phyloP scores from a whole-genome alignment of 495 filamentous ascomycete species.

The Penicillium verhagenii region DNA sequence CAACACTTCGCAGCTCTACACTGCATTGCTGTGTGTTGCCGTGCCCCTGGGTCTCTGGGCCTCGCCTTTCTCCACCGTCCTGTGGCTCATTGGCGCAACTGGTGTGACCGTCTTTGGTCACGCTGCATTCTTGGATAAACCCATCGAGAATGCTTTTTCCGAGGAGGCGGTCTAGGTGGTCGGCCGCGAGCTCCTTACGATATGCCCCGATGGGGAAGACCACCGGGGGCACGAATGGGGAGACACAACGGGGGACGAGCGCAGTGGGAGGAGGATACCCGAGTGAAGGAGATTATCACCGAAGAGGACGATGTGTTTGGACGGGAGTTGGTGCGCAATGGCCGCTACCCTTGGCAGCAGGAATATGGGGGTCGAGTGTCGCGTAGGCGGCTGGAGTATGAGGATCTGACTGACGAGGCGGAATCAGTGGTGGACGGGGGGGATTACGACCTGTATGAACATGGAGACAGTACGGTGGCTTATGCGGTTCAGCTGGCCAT shows the following conservation, averaged over 20 bases:
- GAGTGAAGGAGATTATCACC: slow-evolving; percentile 71
- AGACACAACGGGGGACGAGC: slow-evolving; percentile 58
- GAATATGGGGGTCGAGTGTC: slow-evolving; percentile 33
- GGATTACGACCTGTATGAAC: slow-evolving; percentile 55
- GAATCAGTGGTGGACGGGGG: slow-evolving; percentile 55
- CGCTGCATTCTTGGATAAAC: slow-evolving; percentile 95
- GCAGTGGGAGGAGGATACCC: slow-evolving; percentile 49
- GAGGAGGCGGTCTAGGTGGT: slow-evolving; percentile 99
- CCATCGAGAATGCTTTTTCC: slow-evolving; percentile 99
- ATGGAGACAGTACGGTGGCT: slow-evolving; percentile 48
- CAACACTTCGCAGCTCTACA: slow-evolving; percentile 95
- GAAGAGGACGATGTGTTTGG: slow-evolving; percentile 61
- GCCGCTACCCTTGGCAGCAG: slow-evolving; percentile 29
- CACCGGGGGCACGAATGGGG: slow-evolving; percentile 76
- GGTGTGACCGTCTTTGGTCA: slow-evolving; percentile 92
- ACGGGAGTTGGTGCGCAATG: slow-evolving; percentile 46
- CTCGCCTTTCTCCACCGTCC: slow-evolving; percentile 72
- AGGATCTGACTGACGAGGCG: slow-evolving; percentile 42
- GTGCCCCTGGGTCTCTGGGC: slow-evolving; percentile 82
- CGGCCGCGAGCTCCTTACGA: slow-evolving; percentile 97
- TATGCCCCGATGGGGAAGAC: slow-evolving; percentile 98
- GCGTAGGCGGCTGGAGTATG: slow-evolving; percentile 48
- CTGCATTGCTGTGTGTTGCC: slow-evolving; percentile 72
- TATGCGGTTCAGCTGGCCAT: slow-evolving; percentile 54
- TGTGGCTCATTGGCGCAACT: slow-evolving; percentile 94